phyloP scores from a whole-genome alignment of 164 flowering plant species.

The Cinnamomum chago region DNA sequence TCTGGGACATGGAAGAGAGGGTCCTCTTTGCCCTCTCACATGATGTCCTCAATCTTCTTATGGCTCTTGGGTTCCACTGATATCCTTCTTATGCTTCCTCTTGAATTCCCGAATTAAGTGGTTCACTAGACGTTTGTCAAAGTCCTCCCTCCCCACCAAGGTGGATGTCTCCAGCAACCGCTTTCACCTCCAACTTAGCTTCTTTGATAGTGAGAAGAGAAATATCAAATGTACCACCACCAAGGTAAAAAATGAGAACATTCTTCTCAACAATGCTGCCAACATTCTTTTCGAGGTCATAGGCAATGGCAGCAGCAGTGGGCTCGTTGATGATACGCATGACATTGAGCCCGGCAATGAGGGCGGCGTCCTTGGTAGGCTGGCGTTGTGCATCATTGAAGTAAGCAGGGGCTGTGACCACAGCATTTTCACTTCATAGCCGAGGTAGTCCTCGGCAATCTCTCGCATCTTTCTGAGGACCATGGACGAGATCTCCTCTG shows the following conservation, averaged over 20 bases:
- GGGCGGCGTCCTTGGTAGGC: slow-evolving; percentile 13
- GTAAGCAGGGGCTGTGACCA: slow-evolving; percentile 11
- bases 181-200: slow-evolving; percentile 4
- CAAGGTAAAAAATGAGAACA: slow-evolving; percentile 9
- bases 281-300: slow-evolving; percentile 5
- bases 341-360: slow-evolving; percentile 16
- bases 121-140: slow-evolving; percentile 55
- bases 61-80: slow-evolving; percentile 41
- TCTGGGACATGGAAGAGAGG: slow-evolving; percentile 44
- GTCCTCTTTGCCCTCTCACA: slow-evolving; percentile 61
- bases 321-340: slow-evolving; percentile 12
- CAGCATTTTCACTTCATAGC: slow-evolving; percentile 14
- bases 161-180: slow-evolving; percentile 22
- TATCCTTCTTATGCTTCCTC: slow-evolving; percentile 55
- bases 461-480: slow-evolving; percentile 11
- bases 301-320: slow-evolving; percentile 10
- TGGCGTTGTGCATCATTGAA: slow-evolving; percentile 13
- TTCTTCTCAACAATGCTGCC: background rate
- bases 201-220: slow-evolving; percentile 6
- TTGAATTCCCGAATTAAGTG: slow-evolving; percentile 43
- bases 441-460: slow-evolving; percentile 17
- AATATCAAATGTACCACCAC: slow-evolving; percentile 11
- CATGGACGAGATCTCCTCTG: slow-evolving; percentile 41
- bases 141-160: slow-evolving; percentile 63
- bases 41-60: slow-evolving; percentile 44